Conservation (phyloP, 75 land plant genomes). For the Cunninghamia lanceolata region DNA sequence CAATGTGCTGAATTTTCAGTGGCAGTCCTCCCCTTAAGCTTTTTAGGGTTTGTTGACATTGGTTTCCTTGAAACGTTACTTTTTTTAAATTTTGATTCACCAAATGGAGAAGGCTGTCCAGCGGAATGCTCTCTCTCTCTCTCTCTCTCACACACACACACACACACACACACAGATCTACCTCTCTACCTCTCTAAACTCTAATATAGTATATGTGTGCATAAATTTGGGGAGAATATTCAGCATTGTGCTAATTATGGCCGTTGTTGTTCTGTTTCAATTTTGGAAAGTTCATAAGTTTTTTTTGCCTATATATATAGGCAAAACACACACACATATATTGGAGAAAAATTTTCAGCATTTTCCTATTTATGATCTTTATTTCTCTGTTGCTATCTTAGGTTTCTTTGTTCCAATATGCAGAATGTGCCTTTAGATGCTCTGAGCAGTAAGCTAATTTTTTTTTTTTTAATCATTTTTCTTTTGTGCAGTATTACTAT, state of each 20-base stretch:
- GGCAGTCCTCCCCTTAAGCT: too few relatives aligned
- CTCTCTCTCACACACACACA: too few relatives aligned
- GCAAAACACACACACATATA: too few relatives aligned
- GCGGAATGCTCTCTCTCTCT: too few relatives aligned
- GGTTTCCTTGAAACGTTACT: too few relatives aligned
- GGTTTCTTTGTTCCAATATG: not conserved
- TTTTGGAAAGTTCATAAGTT: not conserved
- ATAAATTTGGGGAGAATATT: not conserved
- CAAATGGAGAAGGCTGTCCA: too few relatives aligned
- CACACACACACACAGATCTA: too few relatives aligned
- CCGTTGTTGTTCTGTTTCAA: not conserved
- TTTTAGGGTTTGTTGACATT: too few relatives aligned
- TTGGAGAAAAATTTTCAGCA: not conserved
- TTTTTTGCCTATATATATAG: not conserved
- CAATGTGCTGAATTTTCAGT: too few relatives aligned
- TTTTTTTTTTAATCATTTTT: not conserved
- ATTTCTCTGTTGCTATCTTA: constrained; percentile 6
- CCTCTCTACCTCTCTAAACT: too few relatives aligned
- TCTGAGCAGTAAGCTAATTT: not conserved
- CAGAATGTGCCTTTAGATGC: not conserved
- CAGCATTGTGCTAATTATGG: not conserved
- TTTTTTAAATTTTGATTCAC: too few relatives aligned
- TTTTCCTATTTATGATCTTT: not conserved
- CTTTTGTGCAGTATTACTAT: constrained; percentile 86
- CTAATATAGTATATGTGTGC: too few relatives aligned